Conservation (phyloP, 805 yeast genomes). For the Wickerhamomyces queroliae region DNA sequence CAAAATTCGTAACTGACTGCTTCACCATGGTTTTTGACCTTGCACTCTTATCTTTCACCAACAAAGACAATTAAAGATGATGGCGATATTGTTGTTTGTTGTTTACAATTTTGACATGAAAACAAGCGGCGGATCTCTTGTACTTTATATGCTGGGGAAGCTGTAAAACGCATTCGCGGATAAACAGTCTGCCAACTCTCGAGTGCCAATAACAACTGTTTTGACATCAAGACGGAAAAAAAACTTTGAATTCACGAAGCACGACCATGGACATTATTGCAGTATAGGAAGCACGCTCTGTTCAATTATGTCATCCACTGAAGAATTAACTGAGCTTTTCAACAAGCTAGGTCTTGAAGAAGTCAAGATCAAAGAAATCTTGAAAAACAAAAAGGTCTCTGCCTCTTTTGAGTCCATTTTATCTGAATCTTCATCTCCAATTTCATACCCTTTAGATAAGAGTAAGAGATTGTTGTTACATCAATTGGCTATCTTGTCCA, state of each 20-base stretch:
- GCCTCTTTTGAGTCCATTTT: conserved; percentile 59
- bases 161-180: not conserved
- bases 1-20: too few relatives aligned
- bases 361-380: conserved; percentile 69
- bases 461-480: conserved; percentile 63
- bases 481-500: conserved; percentile 67
- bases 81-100: too few relatives aligned
- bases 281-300: not conserved
- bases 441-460: conserved; percentile 42
- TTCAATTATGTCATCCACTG: conserved; percentile 21
- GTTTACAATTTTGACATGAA: too few relatives aligned
- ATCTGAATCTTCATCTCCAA: conserved; percentile 30
- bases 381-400: conserved; percentile 82
- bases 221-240: not conserved
- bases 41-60: too few relatives aligned
- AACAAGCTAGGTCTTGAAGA: conserved; percentile 61
- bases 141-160: too few relatives aligned
- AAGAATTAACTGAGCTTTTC: conserved; percentile 28
- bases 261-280: too few relatives aligned
- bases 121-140: too few relatives aligned
- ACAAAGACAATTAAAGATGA: too few relatives aligned
- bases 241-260: not conserved
- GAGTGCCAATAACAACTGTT: not conserved
- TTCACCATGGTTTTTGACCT: not conserved
- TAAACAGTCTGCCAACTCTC: not conserved